A percentile compares a stretch with the other conserved stretches of the same genome.
Evolutionary conservation across 1,139 yeast genomes (phyloP).

Genomic region (Tardiomyces blankii): DNA sequence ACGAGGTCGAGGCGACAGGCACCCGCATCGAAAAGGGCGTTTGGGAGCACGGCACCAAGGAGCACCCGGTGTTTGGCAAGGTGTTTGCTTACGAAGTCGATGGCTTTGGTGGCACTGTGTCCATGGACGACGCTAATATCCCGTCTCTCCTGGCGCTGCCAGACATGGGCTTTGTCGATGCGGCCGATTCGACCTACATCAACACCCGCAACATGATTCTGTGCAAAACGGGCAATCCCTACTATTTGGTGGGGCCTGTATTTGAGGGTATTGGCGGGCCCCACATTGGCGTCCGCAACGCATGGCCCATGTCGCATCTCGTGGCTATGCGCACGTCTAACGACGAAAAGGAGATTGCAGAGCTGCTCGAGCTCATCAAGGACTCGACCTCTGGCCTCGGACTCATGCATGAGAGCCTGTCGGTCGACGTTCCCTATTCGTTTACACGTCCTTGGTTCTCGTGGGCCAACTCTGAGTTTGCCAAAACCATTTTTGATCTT

Average conservation of each 20-base stretch:
- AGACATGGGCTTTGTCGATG: conserved; percentile 54
- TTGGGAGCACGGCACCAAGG: conserved; percentile 47
- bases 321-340: conserved; percentile 64
- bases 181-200: conserved; percentile 49
- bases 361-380: conserved; percentile 41
- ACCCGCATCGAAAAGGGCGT: conserved; percentile 44
- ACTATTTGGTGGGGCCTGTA: conserved; percentile 47
- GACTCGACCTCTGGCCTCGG: conserved; percentile 63
- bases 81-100: conserved; percentile 87
- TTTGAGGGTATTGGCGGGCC: conserved; percentile 88
- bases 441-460: conserved; percentile 81
- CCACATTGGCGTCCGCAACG: conserved; percentile 67
- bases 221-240: conserved; percentile 65
- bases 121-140: conserved; percentile 88
- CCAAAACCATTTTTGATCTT: conserved; percentile 66
- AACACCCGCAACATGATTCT: conserved; percentile 73
- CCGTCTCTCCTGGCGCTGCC: conserved; percentile 79
- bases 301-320: conserved; percentile 86
- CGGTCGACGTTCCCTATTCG: conserved; percentile 41
- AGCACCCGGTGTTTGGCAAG: conserved; percentile 59
- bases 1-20: conserved; percentile 28
- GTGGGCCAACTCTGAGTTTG: conserved; percentile 91
- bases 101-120: conserved; percentile 63
- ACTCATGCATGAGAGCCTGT: conserved; percentile 72
- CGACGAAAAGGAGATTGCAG: conserved; percentile 54